Evolutionary conservation across 1,284 basidiomycete species (phyloP).

Genomic region (Heimioporus punctisporus): DNA sequence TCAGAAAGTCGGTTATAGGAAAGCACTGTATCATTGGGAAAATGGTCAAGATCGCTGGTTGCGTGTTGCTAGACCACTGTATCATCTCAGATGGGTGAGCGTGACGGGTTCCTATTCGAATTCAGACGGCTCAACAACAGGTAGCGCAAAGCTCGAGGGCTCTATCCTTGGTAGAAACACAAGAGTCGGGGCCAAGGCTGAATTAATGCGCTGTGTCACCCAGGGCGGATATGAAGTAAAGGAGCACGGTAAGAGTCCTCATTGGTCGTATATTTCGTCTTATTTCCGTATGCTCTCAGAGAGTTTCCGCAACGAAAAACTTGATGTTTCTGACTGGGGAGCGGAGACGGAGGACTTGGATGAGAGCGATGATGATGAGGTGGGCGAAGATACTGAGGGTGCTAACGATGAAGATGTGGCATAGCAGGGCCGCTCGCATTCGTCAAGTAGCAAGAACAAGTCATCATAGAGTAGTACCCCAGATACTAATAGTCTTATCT

Average conservation of each 20-base stretch:
- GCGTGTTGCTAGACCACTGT: constrained; percentile 91
- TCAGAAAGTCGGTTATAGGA: constrained; percentile 91
- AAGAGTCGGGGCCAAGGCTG: constrained; percentile 79
- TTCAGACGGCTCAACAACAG: constrained; percentile 1
- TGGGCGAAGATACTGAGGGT: constrained; percentile 21
- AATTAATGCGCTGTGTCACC: constrained; percentile 83
- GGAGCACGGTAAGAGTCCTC: constrained; percentile 57
- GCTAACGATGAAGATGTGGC: constrained; percentile 5
- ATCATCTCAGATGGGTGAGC: constrained; percentile 84
- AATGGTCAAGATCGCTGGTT: constrained; percentile 85
- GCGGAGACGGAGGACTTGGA: constrained; percentile 36
- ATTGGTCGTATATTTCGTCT: neutral
- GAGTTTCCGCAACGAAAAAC: constrained; percentile 62
- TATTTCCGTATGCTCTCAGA: constrained; percentile 37
- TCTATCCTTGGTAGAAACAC: constrained; percentile 87
- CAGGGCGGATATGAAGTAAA: constrained; percentile 88
- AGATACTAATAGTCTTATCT: constrained; percentile 12
- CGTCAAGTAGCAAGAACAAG: neutral
- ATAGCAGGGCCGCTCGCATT: constrained; percentile 2
- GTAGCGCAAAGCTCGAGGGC: constrained; percentile 88
- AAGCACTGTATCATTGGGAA: constrained; percentile 89
- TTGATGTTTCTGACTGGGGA: constrained; percentile 66
- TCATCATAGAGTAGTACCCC: constrained; percentile 1
- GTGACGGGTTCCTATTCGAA: neutral
- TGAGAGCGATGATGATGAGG: constrained; percentile 33